Conservation (phyloP, 345 rosid genomes). For the Heritiera fomes region DNA sequence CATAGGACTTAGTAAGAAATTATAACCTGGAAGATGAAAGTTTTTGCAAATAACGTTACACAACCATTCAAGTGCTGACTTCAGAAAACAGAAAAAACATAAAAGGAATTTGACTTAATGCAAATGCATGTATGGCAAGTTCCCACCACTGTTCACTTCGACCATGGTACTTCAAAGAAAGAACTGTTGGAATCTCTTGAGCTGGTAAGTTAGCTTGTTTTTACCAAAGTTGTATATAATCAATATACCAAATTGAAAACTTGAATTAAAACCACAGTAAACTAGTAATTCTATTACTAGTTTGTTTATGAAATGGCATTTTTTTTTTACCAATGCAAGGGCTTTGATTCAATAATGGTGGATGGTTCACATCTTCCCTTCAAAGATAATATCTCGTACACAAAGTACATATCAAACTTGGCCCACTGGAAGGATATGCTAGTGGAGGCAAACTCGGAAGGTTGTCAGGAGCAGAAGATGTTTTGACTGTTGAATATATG, state of each 20-base stretch:
- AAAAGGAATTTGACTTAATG: neutral
- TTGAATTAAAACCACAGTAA: neutral
- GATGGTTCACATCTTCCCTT: slow-evolving; percentile 93
- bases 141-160: slow-evolving; percentile 90
- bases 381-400: slow-evolving; percentile 70
- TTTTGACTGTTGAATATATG: slow-evolving; percentile 91
- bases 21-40: slow-evolving; percentile 3
- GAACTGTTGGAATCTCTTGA: slow-evolving; percentile 82
- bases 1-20: neutral
- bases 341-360: slow-evolving; percentile 92
- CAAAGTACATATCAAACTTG: slow-evolving; percentile 62
- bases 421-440: slow-evolving; percentile 70
- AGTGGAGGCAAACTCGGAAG: slow-evolving; percentile 94
- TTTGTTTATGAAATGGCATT: slow-evolving; percentile 21
- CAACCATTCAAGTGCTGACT: neutral
- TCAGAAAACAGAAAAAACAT: neutral
- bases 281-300: slow-evolving; percentile 5
- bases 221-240: neutral
- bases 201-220: slow-evolving; percentile 47
- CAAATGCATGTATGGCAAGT: slow-evolving; percentile 52
- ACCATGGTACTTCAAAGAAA: slow-evolving; percentile 82
- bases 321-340: slow-evolving; percentile 45
- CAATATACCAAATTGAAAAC: neutral
- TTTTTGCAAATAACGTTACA: neutral
- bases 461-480: slow-evolving; percentile 95